These are phyloP conservation scores for Mycena citricolor DNA, from an alignment of 1,284 basidiomycete genomes.

Conservation along the genomic window DNA sequence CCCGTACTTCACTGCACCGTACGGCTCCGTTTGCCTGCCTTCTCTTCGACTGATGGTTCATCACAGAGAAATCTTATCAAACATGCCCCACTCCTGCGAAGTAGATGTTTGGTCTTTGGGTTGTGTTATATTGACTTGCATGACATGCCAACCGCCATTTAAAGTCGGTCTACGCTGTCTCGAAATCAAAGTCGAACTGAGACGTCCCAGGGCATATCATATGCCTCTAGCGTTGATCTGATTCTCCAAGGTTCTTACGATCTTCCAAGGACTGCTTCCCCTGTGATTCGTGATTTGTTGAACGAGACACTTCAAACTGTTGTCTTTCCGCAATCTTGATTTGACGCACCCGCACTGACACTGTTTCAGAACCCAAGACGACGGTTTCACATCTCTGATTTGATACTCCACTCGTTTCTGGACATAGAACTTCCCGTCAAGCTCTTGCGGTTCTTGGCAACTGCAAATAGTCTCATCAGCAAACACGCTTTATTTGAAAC, in stretches of 20 bases:
- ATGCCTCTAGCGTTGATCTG: conserved; percentile 18
- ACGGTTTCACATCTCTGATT: conserved; percentile 28
- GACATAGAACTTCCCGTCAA: conserved; percentile 23
- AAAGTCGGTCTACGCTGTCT: conserved; percentile 21
- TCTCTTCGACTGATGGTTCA: neutral
- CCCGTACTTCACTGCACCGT: conserved; percentile 37
- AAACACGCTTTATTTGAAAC: conserved; percentile 21
- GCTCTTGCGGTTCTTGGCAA: conserved; percentile 20
- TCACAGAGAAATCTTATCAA: conserved; percentile 34
- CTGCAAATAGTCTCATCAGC: conserved; percentile 12
- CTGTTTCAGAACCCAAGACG: conserved; percentile 28
- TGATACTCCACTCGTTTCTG: conserved; percentile 34
- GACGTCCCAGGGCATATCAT: conserved; percentile 6
- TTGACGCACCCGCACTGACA: too few species aligned
- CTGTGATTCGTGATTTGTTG: conserved; percentile 27
- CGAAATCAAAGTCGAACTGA: neutral
- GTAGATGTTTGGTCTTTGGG: conserved; percentile 44
- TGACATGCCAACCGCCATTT: conserved; percentile 30
- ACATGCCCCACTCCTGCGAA: conserved; percentile 30
- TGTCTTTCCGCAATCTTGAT: too few species aligned
- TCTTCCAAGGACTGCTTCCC: conserved; percentile 24
- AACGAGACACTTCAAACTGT: conserved; percentile 30
- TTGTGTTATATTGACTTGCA: conserved; percentile 33
- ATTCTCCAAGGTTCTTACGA: conserved; percentile 22
- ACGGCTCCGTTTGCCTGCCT: conserved; percentile 15